Evolutionary conservation across 208 protist genomes (phyloP).

Genomic region (Trypanosoma grayi): DNA sequence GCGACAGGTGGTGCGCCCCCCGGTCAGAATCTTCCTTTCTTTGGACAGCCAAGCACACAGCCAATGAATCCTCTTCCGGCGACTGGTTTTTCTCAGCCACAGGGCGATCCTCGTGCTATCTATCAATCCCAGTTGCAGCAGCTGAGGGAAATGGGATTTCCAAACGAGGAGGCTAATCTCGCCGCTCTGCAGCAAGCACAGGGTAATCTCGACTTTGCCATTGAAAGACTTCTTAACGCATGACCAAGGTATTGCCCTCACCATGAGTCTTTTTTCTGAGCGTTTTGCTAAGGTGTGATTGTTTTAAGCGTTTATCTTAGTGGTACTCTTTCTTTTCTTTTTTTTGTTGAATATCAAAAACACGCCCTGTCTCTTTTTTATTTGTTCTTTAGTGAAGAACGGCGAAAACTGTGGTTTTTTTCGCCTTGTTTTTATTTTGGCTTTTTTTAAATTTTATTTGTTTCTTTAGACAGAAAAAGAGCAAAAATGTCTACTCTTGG

Average conservation of each 20-base stretch:
- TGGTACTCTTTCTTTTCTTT: constrained; percentile 14
- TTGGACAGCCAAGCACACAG: constrained; percentile 17
- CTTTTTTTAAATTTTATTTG: constrained; percentile 13
- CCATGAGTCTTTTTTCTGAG: no score
- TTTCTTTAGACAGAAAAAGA: constrained; percentile 9
- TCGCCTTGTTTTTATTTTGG: constrained; percentile 9
- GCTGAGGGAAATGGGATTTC: constrained; percentile 91
- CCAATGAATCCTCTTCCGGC: background rate
- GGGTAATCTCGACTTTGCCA: constrained; percentile 87
- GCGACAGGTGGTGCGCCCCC: constrained; percentile 11
- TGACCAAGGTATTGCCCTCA: no score
- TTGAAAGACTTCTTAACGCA: constrained; percentile 80
- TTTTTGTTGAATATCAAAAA: constrained; percentile 17
- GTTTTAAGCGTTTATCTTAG: no score
- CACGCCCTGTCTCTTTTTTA: constrained; percentile 10
- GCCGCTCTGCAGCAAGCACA: constrained; percentile 84
- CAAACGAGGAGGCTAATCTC: constrained; percentile 91
- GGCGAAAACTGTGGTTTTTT: background rate
- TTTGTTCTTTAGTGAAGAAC: constrained; percentile 3
- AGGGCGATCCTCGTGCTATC: constrained; percentile 72
- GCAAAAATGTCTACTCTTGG: constrained; percentile 49
- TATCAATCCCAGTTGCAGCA: constrained; percentile 89
- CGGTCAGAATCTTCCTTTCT: constrained; percentile 11
- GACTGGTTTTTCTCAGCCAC: constrained; percentile 26
- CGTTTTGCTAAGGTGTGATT: no score